Base-by-base conservation (phyloP, 225 moss, liverwort and hornwort genomes). In the Bryum argenteum region DNA sequence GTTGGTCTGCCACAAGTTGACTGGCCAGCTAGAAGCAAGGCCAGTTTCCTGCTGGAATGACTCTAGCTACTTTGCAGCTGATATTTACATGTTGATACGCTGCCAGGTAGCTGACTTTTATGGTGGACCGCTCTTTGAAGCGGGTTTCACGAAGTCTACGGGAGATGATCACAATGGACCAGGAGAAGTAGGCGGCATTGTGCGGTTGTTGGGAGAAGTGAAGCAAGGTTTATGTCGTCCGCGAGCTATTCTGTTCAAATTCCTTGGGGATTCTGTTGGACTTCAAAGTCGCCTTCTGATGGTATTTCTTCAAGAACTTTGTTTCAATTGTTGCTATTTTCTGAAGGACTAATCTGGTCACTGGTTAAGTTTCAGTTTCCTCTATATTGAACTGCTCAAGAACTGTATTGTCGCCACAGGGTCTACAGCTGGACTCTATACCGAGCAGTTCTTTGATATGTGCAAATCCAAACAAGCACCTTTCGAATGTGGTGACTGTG, bases 381-480 rank as follows among this genome's bases (percentile, higher is more conserved):
- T 65, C 57, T 43, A 24, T 74, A 37, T 33, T 66, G 52, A 77
- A 56, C 33, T 66, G 61, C 41, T 24, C 21, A 63, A 71, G 67
- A 62, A 15, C 19, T 81, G 54, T 63, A 37, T 75, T 75, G 80
- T 74, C 60, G 71, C 56, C 72, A 75, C 82, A 96, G 96, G 96
- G 96, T 73, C 86, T 96, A 80, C 93, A 89, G 76, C 67, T 93
- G 82, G 96, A 96, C 70, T 85, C 90, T 66, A 89, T 90, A 50
- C 87, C 91, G 43, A 91, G 91, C 77, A 96, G 89, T 77, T 96
- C 96, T 63, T 81, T 91, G 70, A 93, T 91, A 61, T 96, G 96
- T 80, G 84, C 96, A 52, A 93, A 90, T 78, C 93, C 96, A 38
- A 87, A 91, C 74, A 96, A 96, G 84, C 96, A 96, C 88, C 81